Evolutionary conservation across 768 basidiomycete genomes (phyloP), one percentile per base, ranked within the genome.

Genomic region (Hygrocybe coccinea): DNA sequence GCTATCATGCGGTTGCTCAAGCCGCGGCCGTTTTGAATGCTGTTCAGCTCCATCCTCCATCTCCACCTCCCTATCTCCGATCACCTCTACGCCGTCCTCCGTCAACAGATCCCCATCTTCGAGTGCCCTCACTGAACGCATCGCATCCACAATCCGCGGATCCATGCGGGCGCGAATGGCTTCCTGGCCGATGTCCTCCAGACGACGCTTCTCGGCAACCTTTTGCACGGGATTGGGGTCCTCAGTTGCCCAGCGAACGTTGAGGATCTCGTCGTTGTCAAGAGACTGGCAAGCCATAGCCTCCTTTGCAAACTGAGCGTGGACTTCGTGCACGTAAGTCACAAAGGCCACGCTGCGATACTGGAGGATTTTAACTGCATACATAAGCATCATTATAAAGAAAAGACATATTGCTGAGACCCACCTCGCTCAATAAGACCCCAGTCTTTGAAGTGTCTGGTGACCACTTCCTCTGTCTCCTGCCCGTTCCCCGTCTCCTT

Each of bases 221-320:
- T 94, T 95, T 59, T 88, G 85, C 0, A 83, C 84, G 1, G 95
- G 97, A 68, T 99, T 99, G 1, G 97, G 97, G 68, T 99, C 97
- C 67, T 97, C 95, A 0, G 95, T 98, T 35, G 97, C 97, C 97
- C 97, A 99, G 47, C 95, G 87, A 51, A 98, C 94, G 70, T 99
- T 99, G 57, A 98, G 80, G 58, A 97, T 94, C 66, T 99, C 97
- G 67, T 97, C 95, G 63, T 92, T 89, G 67, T 98, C 97, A 60
- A 98, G 78, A 15, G 91, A 94, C 71, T 99, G 97, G 70, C 95
- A 95, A 14, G 95, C 92, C 97, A 99, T 99, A 1, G 95, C 84
- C 69, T 99, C 97, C 68, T 97, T 97, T 15, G 97, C 97, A 67
- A 99, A 99, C 65, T 94, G 91, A 3, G 91, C 97, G 62, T 85